Conservation (phyloP, 2,329 filamentous ascomycete species). For the Incumbomyces delicatus region DNA sequence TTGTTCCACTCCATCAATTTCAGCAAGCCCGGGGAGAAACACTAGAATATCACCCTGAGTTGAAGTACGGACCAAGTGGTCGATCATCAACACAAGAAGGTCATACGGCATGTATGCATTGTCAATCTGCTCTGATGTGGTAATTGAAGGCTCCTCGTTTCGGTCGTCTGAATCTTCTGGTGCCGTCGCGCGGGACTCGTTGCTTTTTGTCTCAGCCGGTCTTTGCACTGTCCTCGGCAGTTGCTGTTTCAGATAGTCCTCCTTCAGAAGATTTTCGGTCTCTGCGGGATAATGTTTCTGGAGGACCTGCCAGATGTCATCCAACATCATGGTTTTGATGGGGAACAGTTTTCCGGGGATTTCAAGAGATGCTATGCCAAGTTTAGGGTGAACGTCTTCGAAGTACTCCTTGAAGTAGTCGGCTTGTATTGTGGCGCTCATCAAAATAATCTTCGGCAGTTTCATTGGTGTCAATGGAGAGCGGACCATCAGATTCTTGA, state of each 20-base stretch:
- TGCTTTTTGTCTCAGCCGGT: neutral
- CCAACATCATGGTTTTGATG: slow-evolving; percentile 74
- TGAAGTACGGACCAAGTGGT: slow-evolving; percentile 36
- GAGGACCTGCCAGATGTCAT: slow-evolving; percentile 54
- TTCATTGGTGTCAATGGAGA: slow-evolving; percentile 29
- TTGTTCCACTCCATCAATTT: slow-evolving; percentile 63
- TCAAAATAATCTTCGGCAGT: slow-evolving; percentile 84
- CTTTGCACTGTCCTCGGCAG: neutral
- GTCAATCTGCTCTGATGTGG: neutral
- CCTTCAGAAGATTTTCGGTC: neutral
- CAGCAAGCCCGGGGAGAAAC: slow-evolving; percentile 86
- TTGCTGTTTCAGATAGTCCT: neutral
- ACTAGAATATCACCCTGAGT: slow-evolving; percentile 64
- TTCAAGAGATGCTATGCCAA: slow-evolving; percentile 56
- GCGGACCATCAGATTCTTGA: slow-evolving; percentile 71
- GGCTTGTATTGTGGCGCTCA: slow-evolving; percentile 95
- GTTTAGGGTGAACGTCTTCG: neutral
- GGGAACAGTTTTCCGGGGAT: slow-evolving; percentile 90
- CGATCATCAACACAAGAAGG: slow-evolving; percentile 25
- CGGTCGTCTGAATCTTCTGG: neutral
- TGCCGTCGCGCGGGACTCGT: neutral
- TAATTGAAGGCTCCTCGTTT: neutral
- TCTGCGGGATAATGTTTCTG: neutral
- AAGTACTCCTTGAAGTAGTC: slow-evolving; percentile 84
- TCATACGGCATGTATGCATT: neutral